Conservation (phyloP, 2,329 filamentous ascomycete species). For the Plenodomus tracheiphilus region DNA sequence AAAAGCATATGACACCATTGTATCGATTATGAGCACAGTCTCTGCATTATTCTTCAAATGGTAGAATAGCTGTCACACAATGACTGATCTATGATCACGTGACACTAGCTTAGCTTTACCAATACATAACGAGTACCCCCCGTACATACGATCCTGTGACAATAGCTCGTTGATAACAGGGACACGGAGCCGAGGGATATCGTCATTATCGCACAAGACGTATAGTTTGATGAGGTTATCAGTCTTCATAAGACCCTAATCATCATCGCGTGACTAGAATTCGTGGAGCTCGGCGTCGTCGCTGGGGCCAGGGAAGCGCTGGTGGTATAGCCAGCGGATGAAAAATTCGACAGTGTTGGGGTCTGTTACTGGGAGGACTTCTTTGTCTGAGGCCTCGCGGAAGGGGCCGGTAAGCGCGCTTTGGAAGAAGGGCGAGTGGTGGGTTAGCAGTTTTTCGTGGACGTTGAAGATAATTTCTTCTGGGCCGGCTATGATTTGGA, state of each 20-base stretch:
- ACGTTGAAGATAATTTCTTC: neutral
- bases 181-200: too few species aligned
- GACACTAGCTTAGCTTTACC: too few species aligned
- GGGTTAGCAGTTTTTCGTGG: constrained; percentile 12
- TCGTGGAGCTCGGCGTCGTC: neutral
- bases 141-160: too few species aligned
- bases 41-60: neutral
- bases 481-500: constrained; percentile 3
- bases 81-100: too few species aligned
- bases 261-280: neutral
- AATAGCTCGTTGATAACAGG: too few species aligned
- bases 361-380: constrained; percentile 11
- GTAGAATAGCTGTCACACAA: too few species aligned
- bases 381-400: constrained; percentile 12
- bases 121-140: too few species aligned
- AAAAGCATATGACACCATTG: neutral
- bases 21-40: neutral
- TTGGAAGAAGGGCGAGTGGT: constrained; percentile 21
- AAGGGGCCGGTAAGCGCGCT: constrained; percentile 9
- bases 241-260: neutral
- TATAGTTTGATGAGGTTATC: constrained; percentile 2
- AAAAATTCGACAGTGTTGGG: constrained; percentile 25
- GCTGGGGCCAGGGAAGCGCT: constrained; percentile 1
- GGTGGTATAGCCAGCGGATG: constrained; percentile 27
- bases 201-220: constrained; percentile 2